A percentile compares a stretch with the other conserved stretches of the same genome.
These are phyloP conservation scores for Athelia sp. DNA, from an alignment of 1,284 basidiomycete species.

Conservation along the genomic window DNA sequence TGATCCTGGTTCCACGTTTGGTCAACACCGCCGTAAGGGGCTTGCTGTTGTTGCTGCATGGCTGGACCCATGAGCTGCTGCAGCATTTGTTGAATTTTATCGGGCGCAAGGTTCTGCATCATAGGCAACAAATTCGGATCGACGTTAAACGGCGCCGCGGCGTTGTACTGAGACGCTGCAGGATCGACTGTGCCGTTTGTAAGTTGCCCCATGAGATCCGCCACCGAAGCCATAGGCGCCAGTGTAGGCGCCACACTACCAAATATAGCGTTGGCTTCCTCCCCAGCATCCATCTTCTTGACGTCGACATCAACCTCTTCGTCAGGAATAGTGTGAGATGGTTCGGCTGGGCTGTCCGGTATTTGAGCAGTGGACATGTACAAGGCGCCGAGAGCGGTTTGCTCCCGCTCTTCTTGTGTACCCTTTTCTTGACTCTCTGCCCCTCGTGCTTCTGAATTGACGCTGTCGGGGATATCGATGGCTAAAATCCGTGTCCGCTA, in stretches of 20 bases:
- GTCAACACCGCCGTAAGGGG: slow-evolving; percentile 17
- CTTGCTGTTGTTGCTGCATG: slow-evolving; percentile 8
- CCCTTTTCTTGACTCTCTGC: slow-evolving; percentile 59
- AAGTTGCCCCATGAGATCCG: slow-evolving; percentile 66
- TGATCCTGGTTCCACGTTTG: slow-evolving; percentile 23
- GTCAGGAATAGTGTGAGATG: slow-evolving; percentile 51
- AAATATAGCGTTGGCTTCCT: slow-evolving; percentile 61
- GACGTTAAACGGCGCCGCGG: slow-evolving; percentile 18
- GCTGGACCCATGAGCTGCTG: slow-evolving; percentile 42
- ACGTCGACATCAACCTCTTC: slow-evolving; percentile 63
- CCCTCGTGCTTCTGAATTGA: slow-evolving; percentile 52
- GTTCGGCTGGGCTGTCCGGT: slow-evolving; percentile 73
- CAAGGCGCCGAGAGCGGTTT: slow-evolving; percentile 66
- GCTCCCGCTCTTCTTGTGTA: slow-evolving; percentile 70
- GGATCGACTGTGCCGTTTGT: slow-evolving; percentile 32
- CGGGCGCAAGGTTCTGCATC: slow-evolving; percentile 42
- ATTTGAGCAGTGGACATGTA: slow-evolving; percentile 67
- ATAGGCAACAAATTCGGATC: slow-evolving; percentile 33
- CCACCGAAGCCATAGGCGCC: slow-evolving; percentile 44
- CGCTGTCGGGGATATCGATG: slow-evolving; percentile 55
- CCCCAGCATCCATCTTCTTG: slow-evolving; percentile 61
- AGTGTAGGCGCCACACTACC: slow-evolving; percentile 27
- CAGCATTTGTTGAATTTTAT: slow-evolving; percentile 61
- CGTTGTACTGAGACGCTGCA: slow-evolving; percentile 1
- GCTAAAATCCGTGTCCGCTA: slow-evolving; percentile 27